Percentiles rank a stretch among this genome's conserved stretches.
These are phyloP conservation scores for Apiospora hydei DNA, from an alignment of 2,329 filamentous ascomycete genomes.

Conservation along the genomic window DNA sequence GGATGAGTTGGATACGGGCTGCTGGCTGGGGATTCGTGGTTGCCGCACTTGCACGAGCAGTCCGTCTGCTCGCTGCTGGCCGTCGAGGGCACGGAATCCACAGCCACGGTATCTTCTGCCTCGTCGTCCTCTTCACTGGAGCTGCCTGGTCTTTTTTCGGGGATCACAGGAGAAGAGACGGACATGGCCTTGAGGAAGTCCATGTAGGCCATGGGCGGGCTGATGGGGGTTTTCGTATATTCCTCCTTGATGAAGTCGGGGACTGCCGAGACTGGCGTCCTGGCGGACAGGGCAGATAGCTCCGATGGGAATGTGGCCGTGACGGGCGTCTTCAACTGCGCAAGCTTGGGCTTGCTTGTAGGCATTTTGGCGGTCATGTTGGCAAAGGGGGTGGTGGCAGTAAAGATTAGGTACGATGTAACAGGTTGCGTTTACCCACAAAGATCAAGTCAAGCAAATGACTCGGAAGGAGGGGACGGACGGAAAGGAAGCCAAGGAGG, in stretches of 20 bases:
- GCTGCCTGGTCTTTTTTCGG: constrained; percentile 59
- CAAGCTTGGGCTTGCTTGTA: constrained; percentile 64
- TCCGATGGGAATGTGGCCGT: constrained; percentile 69
- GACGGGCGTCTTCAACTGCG: constrained; percentile 68
- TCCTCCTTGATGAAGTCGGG: constrained; percentile 71
- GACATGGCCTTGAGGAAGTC: constrained; percentile 90
- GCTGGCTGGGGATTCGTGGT: constrained; percentile 57
- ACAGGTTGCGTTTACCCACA: constrained; percentile 25
- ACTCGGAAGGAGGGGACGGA: constrained; percentile 44
- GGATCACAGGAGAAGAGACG: constrained; percentile 72
- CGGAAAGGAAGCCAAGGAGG: constrained; percentile 37
- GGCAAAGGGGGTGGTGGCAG: constrained; percentile 24
- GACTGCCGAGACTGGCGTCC: constrained; percentile 72
- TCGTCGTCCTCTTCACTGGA: constrained; percentile 58
- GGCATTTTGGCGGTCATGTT: constrained; percentile 51
- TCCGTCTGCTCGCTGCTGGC: constrained; percentile 63
- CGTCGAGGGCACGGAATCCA: constrained; percentile 59
- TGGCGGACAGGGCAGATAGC: constrained; percentile 68
- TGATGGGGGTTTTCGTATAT: constrained; percentile 80
- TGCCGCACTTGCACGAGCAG: constrained; percentile 64
- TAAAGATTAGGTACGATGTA: constrained; percentile 31
- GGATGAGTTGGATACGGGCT: constrained; percentile 63
- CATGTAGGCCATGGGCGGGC: constrained; percentile 86
- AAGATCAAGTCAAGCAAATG: constrained; percentile 53
- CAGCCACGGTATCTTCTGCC: constrained; percentile 51